Evolutionary conservation across 2,329 filamentous ascomycete genomes (phyloP).

Genomic region (Colletotrichum paranaense): DNA sequence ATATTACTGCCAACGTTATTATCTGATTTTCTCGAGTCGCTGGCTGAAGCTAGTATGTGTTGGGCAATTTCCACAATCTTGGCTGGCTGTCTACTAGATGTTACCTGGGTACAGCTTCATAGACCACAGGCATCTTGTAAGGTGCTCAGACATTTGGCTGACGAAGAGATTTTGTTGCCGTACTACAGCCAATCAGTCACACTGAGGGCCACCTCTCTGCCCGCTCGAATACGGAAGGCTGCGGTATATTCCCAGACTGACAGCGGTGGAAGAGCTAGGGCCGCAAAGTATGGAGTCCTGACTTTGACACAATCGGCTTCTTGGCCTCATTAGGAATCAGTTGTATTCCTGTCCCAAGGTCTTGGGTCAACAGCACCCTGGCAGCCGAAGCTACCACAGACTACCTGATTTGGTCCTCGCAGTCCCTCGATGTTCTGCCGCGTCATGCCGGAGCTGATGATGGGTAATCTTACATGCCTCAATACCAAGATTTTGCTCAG

Average conservation of each 20-base stretch:
- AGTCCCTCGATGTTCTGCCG: not conserved
- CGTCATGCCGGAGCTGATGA: not conserved
- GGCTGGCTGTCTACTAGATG: not conserved
- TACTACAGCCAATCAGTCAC: not conserved
- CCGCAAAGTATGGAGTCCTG: not conserved
- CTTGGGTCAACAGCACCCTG: no score
- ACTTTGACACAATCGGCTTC: not conserved
- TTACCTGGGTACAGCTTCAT: no score
- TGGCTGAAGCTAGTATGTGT: not conserved
- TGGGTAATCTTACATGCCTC: slow-evolving; percentile 3
- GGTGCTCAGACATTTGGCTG: not conserved
- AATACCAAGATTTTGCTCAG: not conserved
- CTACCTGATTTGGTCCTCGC: not conserved
- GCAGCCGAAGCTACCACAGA: not conserved
- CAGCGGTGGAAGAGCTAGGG: not conserved
- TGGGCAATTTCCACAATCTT: not conserved
- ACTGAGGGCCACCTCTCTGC: no score
- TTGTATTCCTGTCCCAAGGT: not conserved
- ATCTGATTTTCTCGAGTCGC: not conserved
- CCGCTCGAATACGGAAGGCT: no score
- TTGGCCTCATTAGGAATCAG: not conserved
- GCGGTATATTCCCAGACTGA: not conserved
- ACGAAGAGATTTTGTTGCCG: not conserved
- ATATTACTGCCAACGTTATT: not conserved
- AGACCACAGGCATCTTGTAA: no score